Evolutionary conservation across 805 yeast genomes (phyloP).

Genomic region (Groenewaldozyma tartarivorans): DNA sequence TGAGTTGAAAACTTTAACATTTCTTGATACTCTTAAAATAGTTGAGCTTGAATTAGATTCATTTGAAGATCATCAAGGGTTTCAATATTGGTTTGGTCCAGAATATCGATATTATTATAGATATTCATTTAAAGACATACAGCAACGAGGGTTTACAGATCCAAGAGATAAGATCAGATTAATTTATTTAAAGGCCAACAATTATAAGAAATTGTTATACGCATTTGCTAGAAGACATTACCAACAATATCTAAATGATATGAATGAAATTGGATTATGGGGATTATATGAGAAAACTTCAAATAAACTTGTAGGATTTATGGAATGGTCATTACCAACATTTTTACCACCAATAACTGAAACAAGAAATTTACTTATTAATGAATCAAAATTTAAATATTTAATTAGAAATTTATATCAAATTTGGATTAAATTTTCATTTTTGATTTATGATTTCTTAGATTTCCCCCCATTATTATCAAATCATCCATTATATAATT

Average conservation of each 20-base stretch:
- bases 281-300: background rate
- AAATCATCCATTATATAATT: slow-evolving; percentile 9
- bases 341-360: background rate
- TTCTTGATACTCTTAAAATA: slow-evolving; percentile 1
- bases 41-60: slow-evolving; percentile 7
- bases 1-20: slow-evolving; percentile 4
- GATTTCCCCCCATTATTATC: background rate
- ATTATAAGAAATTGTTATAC: slow-evolving; percentile 4
- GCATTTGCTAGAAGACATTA: slow-evolving; percentile 5
- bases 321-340: background rate
- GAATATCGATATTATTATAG: background rate
- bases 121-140: background rate
- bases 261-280: background rate
- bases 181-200: slow-evolving; percentile 4
- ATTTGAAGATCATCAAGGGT: slow-evolving; percentile 7
- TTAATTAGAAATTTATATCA: slow-evolving; percentile 1
- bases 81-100: slow-evolving; percentile 10
- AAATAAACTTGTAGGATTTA: background rate
- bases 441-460: slow-evolving; percentile 3
- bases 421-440: slow-evolving; percentile 2
- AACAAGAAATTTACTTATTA: no score
- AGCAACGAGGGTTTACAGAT: slow-evolving; percentile 3
- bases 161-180: slow-evolving; percentile 8
- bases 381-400: no score
- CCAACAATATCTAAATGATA: background rate